Conservation (phyloP, 2,329 filamentous ascomycete genomes). For the Mycocentrospora acerina region DNA sequence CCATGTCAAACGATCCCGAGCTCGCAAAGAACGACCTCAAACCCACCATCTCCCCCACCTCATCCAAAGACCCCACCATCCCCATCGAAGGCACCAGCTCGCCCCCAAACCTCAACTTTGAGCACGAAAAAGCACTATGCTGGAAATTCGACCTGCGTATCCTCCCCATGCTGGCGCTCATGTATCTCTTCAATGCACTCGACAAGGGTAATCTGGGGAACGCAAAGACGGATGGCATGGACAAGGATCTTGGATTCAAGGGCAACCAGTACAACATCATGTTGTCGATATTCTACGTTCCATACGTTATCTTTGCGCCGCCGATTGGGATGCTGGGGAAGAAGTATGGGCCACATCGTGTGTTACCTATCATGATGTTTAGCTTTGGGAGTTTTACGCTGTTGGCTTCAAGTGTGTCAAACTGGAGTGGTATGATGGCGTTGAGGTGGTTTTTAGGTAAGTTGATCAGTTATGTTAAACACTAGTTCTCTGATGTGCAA, state of each 20-base stretch:
- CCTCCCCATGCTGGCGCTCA: slow-evolving; percentile 59
- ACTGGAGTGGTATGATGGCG: slow-evolving; percentile 67
- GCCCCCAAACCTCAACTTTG: slow-evolving; percentile 36
- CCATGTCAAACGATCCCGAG: slow-evolving; percentile 33
- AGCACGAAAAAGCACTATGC: slow-evolving; percentile 47
- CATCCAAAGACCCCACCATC: slow-evolving; percentile 22
- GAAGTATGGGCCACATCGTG: slow-evolving; percentile 63
- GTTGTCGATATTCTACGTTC: slow-evolving; percentile 72
- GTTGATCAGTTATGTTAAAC: slow-evolving; percentile 3
- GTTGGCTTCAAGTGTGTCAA: slow-evolving; percentile 56
- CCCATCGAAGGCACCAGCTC: slow-evolving; percentile 31
- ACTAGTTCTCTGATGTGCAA: too few species aligned
- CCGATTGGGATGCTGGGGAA: slow-evolving; percentile 68
- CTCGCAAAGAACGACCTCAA: slow-evolving; percentile 32
- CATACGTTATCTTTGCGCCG: slow-evolving; percentile 70
- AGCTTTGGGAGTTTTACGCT: slow-evolving; percentile 67
- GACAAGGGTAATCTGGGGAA: slow-evolving; percentile 44
- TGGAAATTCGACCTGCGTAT: slow-evolving; percentile 58
- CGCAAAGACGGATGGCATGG: slow-evolving; percentile 46
- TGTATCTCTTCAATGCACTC: slow-evolving; percentile 59
- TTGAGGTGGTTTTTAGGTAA: slow-evolving; percentile 67
- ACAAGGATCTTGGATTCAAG: slow-evolving; percentile 60
- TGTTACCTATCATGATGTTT: slow-evolving; percentile 69
- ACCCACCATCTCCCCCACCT: slow-evolving; percentile 28
- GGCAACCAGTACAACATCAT: slow-evolving; percentile 68